phyloP scores from a whole-genome alignment of 169 alveolate genomes.

The Eimeria zaria region DNA sequence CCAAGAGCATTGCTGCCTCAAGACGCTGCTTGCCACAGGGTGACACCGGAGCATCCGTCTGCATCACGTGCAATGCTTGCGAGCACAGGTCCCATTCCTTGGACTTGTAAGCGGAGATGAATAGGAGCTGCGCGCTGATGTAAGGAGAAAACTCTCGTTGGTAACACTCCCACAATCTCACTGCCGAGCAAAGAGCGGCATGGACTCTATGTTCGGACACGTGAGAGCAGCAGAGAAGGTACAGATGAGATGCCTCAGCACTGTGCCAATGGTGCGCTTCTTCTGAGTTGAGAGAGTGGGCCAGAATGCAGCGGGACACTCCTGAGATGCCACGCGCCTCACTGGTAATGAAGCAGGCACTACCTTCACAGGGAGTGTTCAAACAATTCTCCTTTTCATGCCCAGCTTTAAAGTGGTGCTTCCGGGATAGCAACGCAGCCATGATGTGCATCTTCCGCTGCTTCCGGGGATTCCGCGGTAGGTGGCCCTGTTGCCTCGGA shows the following conservation, averaged over 20 bases:
- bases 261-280: slow-evolving; percentile 42
- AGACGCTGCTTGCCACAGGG: slow-evolving; percentile 5
- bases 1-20: not conserved
- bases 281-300: not conserved
- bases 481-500: not conserved
- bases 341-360: slow-evolving; percentile 5
- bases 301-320: not conserved
- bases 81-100: slow-evolving; percentile 66
- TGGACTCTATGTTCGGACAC: slow-evolving; percentile 34
- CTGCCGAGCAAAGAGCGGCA: slow-evolving; percentile 64
- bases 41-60: not conserved
- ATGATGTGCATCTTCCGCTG: slow-evolving; percentile 63
- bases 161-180: slow-evolving; percentile 69
- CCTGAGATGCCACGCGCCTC: not conserved
- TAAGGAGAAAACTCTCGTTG: slow-evolving; percentile 25
- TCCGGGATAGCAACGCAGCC: slow-evolving; percentile 49
- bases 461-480: not conserved
- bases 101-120: slow-evolving; percentile 52
- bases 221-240: slow-evolving; percentile 65
- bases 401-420: not conserved
- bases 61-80: slow-evolving; percentile 60
- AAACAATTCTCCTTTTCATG: not conserved
- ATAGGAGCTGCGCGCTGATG: slow-evolving; percentile 34
- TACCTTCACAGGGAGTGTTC: not conserved
- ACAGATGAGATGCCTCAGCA: slow-evolving; percentile 54